A percentile compares a stretch with the other conserved stretches of the same genome.
These are phyloP conservation scores for Mycosphaerelloides madeirae DNA, from an alignment of 2,329 filamentous ascomycete genomes.

Conservation along the genomic window DNA sequence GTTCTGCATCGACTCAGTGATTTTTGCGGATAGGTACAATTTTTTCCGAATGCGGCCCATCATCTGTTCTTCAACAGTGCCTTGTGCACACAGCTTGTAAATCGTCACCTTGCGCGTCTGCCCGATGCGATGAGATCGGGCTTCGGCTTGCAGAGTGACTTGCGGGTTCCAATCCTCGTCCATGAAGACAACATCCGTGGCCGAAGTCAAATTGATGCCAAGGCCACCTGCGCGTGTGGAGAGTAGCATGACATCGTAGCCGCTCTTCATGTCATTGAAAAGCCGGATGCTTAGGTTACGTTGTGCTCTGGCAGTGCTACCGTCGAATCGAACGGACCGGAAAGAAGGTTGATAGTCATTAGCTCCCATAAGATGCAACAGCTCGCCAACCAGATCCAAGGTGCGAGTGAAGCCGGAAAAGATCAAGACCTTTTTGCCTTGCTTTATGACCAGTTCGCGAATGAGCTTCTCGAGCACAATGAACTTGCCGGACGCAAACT, in stretches of 20 bases:
- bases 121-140: slow-evolving; percentile 52
- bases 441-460: slow-evolving; percentile 45
- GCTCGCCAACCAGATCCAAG: slow-evolving; percentile 50
- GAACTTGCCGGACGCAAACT: slow-evolving; percentile 53
- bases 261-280: slow-evolving; percentile 45
- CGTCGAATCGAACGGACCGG: slow-evolving; percentile 49
- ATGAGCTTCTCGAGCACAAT: slow-evolving; percentile 51
- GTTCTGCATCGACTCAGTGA: slow-evolving; percentile 56
- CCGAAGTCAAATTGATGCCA: slow-evolving; percentile 52
- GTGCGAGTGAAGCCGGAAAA: slow-evolving; percentile 53
- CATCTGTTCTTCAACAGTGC: slow-evolving; percentile 57
- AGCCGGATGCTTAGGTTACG: slow-evolving; percentile 51
- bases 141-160: slow-evolving; percentile 51
- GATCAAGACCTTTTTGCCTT: slow-evolving; percentile 53
- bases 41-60: slow-evolving; percentile 57
- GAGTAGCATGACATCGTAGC: slow-evolving; percentile 52
- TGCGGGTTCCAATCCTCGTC: slow-evolving; percentile 56
- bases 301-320: slow-evolving; percentile 44
- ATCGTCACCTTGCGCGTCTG: slow-evolving; percentile 52
- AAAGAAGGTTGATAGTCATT: slow-evolving; percentile 35
- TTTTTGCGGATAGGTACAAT: slow-evolving; percentile 56
- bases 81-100: slow-evolving; percentile 54
- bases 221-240: slow-evolving; percentile 54
- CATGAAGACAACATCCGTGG: slow-evolving; percentile 53
- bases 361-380: slow-evolving; percentile 44